Base-by-base conservation (phyloP, 331 rosid genomes). In the Dryas integrifolia region DNA sequence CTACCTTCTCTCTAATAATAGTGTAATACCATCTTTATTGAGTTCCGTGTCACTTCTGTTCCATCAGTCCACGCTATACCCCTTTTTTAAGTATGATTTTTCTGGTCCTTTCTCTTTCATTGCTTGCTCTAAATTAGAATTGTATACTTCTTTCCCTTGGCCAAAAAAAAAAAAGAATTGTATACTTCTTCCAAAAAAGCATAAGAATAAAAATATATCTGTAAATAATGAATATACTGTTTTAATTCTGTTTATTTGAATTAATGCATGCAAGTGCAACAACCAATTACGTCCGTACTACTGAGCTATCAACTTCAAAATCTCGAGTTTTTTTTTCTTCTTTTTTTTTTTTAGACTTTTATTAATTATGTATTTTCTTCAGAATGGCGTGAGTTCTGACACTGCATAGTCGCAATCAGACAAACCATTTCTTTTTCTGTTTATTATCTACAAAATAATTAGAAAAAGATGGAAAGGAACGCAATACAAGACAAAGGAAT, bases 11-110 rank as follows among this genome's bases (percentile, higher is more conserved):
- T 65, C 73, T 61, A 90, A 90, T 90, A 81, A 21, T 21, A 21
- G 24, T 21, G 1, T 21, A 21, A 86, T 88, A 76, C 76, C 88
- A 43, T 76, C 88, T 90, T 90, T 90, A 90, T 88, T 85, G 96
- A 88, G 86, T 90, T 90, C 94, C 84, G 93, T 78, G 93, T 67
- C 70, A 24, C 18, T 46, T 61, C 59, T 51, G 82, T 76, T 69
- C 15, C 72, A 63, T 67, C 72, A 77, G 78, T 74, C 80, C 82
- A 72, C 70, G 86, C 67, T 72, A 82, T 67, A 56, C 49, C 65
- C 65, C 64, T 70, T 70, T 70, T 72, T 70, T 45, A 38, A 13
- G 30, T 48, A 11, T 40, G 6, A 38, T 73, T 40, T 45, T 76
- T 72, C 41, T 13, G 9, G 59, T 24, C 38, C 49, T 35, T 45